Percentiles rank a stretch among this genome's conserved stretches.
phyloP scores from a whole-genome alignment of 169 alveolate species.

The Haemoproteus tartakovskyi region DNA sequence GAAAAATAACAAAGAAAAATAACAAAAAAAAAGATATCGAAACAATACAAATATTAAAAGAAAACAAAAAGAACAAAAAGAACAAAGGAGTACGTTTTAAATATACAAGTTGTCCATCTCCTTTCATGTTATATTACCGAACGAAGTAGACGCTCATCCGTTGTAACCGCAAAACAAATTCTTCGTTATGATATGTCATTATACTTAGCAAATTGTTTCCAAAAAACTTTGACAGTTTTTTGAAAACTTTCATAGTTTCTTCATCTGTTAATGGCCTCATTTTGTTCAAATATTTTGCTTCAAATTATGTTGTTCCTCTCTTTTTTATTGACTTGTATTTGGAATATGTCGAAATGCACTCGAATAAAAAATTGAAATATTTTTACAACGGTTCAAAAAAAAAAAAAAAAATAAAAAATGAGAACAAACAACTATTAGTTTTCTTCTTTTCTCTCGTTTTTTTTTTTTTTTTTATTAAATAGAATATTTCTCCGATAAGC shows the following conservation, averaged over 20 bases:
- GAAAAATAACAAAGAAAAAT: too few species aligned
- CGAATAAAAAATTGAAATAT: too few species aligned
- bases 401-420: too few species aligned
- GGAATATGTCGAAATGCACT: too few species aligned
- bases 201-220: conserved; percentile 60
- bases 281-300: conserved; percentile 1
- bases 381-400: too few species aligned
- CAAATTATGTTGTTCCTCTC: not conserved
- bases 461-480: too few species aligned
- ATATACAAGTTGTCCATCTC: conserved; percentile 47
- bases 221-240: conserved; percentile 54
- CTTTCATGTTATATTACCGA: conserved; percentile 26
- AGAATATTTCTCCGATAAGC: too few species aligned
- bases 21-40: not conserved
- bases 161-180: conserved; percentile 46
- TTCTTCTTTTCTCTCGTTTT: too few species aligned
- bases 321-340: too few species aligned
- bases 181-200: conserved; percentile 56
- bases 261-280: conserved; percentile 65
- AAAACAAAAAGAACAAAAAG: too few species aligned
- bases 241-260: conserved; percentile 63
- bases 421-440: too few species aligned
- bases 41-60: too few species aligned
- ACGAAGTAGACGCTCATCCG: conserved; percentile 26
- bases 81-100: conserved; percentile 2